Percentiles rank a stretch among this genome's conserved stretches.
Evolutionary conservation across 495 filamentous ascomycete genomes (phyloP).

Genomic region (Arthonia radiata): DNA sequence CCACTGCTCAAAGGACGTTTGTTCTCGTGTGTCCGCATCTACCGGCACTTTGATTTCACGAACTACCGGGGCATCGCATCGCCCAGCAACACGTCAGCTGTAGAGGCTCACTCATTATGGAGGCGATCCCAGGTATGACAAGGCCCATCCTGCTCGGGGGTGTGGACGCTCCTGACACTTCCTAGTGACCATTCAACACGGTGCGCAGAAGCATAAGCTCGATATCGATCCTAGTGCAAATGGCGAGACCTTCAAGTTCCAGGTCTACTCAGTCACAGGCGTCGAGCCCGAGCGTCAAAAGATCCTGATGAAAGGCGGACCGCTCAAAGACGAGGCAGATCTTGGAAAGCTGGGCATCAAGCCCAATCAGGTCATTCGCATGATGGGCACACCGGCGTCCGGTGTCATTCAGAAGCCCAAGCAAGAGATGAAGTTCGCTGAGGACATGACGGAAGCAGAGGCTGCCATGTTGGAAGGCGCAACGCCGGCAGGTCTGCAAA

Average conservation of each 20-base stretch:
- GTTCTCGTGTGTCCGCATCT: too few species aligned
- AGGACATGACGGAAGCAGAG: constrained; percentile 96
- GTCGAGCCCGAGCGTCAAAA: constrained; percentile 95
- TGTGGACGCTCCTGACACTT: too few species aligned
- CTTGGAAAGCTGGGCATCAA: constrained; percentile 66
- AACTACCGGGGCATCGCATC: too few species aligned
- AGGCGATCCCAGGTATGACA: too few species aligned
- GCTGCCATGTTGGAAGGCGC: constrained; percentile 60
- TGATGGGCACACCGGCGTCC: constrained; percentile 71
- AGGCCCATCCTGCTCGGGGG: too few species aligned
- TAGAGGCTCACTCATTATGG: too few species aligned
- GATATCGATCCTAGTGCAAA: constrained; percentile 65
- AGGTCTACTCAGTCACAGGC: constrained; percentile 81
- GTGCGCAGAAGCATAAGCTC: constrained; percentile 80
- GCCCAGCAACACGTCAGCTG: too few species aligned
- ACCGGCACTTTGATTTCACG: too few species aligned
- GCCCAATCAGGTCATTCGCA: constrained; percentile 70
- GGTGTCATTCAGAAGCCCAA: constrained; percentile 41
- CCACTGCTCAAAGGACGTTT: too few species aligned
- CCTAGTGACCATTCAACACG: too few species aligned
- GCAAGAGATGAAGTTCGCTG: constrained; percentile 65
- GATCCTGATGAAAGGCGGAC: constrained; percentile 76
- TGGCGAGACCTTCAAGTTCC: constrained; percentile 84
- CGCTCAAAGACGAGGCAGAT: constrained; percentile 84
- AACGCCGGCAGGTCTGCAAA: constrained; percentile 69